Conservation (phyloP, 2,329 filamentous ascomycete species). For the Claviceps sp. region DNA sequence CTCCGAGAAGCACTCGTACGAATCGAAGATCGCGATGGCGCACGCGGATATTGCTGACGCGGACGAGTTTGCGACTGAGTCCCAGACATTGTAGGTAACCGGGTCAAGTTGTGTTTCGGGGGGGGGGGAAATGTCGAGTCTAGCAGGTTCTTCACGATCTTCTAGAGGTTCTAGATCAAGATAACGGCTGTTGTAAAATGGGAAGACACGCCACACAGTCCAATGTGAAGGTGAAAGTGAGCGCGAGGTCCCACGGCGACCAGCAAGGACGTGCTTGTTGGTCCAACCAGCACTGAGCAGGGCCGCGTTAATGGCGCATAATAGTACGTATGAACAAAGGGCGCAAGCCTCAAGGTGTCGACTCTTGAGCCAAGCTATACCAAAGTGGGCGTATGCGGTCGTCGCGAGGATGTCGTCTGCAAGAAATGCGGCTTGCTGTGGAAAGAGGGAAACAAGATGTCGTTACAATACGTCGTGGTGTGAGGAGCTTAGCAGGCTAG, state of each 20-base stretch:
- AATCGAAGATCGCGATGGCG: slow-evolving; percentile 32
- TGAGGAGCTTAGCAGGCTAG: too few species aligned
- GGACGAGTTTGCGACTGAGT: slow-evolving; percentile 13
- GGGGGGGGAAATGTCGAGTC: neutral
- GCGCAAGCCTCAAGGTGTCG: neutral
- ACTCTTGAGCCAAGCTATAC: neutral
- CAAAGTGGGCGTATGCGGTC: neutral
- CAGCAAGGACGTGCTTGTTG: neutral
- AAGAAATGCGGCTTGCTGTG: neutral
- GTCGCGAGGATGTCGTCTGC: neutral
- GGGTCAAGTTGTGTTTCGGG: neutral
- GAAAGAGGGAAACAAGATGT: neutral
- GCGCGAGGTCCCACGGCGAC: neutral
- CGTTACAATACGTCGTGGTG: neutral
- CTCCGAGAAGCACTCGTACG: slow-evolving; percentile 27
- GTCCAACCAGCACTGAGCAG: neutral
- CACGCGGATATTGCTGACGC: slow-evolving; percentile 22
- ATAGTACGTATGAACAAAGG: neutral
- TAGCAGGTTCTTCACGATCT: neutral
- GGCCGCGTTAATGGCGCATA: neutral
- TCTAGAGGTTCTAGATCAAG: neutral
- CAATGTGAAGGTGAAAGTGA: neutral
- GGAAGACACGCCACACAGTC: neutral
- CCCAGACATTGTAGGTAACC: slow-evolving; percentile 17
- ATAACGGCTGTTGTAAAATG: neutral